phyloP scores from a whole-genome alignment of 2,329 filamentous ascomycete genomes.

The Diplocarpon rosae region DNA sequence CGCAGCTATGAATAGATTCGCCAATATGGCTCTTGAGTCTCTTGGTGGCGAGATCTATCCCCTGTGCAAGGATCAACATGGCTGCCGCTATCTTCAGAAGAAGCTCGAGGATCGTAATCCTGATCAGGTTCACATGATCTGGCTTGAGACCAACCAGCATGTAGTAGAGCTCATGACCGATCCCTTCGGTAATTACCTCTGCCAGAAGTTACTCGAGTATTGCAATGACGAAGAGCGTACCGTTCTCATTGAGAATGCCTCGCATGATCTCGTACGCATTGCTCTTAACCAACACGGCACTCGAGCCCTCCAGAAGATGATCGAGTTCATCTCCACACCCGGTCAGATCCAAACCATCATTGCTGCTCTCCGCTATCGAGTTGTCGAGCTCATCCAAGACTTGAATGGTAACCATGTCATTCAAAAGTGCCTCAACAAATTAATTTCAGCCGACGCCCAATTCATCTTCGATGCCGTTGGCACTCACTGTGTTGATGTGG shows the following conservation, averaged over 20 bases:
- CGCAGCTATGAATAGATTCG: slow-evolving; percentile 64
- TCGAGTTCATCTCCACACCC: slow-evolving; percentile 82
- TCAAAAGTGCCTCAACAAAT: slow-evolving; percentile 96
- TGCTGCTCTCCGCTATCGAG: slow-evolving; percentile 66
- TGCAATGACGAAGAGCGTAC: slow-evolving; percentile 94
- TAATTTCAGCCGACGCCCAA: slow-evolving; percentile 71
- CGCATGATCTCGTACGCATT: slow-evolving; percentile 79
- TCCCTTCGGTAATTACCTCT: slow-evolving; percentile 97
- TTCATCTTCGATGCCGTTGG: slow-evolving; percentile 98
- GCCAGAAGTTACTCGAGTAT: slow-evolving; percentile 94
- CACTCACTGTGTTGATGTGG: slow-evolving; percentile 74
- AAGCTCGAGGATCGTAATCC: slow-evolving; percentile 85
- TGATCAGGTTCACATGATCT: slow-evolving; percentile 84
- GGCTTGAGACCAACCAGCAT: slow-evolving; percentile 83
- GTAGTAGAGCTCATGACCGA: slow-evolving; percentile 98
- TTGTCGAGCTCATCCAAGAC: slow-evolving; percentile 93
- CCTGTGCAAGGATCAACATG: slow-evolving; percentile 95
- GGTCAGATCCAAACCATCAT: slow-evolving; percentile 85
- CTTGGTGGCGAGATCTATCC: slow-evolving; percentile 76
- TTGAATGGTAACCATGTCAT: slow-evolving; percentile 98
- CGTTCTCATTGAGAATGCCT: slow-evolving; percentile 79
- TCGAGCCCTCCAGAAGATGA: slow-evolving; percentile 97
- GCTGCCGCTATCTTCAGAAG: slow-evolving; percentile 92
- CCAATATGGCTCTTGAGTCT: slow-evolving; percentile 71
- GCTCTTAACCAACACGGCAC: slow-evolving; percentile 96